phyloP scores from a whole-genome alignment of 2,329 filamentous ascomycete genomes.

The Diaporthe citrichinensis region DNA sequence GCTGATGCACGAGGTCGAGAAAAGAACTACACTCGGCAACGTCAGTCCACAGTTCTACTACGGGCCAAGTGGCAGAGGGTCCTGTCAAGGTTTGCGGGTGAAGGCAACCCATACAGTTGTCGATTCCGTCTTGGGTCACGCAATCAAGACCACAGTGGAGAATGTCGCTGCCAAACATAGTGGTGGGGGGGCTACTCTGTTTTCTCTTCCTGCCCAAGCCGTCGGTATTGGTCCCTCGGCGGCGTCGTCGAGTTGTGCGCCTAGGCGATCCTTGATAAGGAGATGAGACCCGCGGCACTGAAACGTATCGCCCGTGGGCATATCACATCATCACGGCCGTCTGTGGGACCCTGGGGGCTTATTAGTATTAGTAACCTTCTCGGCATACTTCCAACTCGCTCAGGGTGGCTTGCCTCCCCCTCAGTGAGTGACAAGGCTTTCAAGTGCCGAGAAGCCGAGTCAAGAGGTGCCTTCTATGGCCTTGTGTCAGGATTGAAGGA shows the following conservation, averaged over 20 bases:
- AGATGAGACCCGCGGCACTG: neutral
- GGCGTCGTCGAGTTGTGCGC: neutral
- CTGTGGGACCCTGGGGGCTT: neutral
- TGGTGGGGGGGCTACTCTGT: neutral
- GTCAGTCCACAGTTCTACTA: neutral
- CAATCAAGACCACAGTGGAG: neutral
- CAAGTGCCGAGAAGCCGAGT: conserved; percentile 1
- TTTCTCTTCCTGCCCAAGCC: neutral
- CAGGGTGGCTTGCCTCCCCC: neutral
- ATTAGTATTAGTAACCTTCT: neutral
- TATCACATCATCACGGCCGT: neutral
- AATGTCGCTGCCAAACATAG: neutral
- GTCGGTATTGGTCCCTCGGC: neutral
- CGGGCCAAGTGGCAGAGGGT: no score
- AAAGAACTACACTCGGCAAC: neutral
- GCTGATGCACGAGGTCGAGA: neutral
- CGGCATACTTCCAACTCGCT: neutral
- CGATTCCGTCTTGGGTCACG: neutral
- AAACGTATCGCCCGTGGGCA: conserved; percentile 1
- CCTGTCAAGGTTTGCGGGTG: neutral
- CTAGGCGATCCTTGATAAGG: neutral
- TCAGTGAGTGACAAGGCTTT: neutral
- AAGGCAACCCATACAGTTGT: neutral
- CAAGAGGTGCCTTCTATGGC: neutral
- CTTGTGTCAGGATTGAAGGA: conserved; percentile 3